phyloP scores from a whole-genome alignment of 371 early-diverging fungal genomes.

The Lichtheimia ramosa region DNA sequence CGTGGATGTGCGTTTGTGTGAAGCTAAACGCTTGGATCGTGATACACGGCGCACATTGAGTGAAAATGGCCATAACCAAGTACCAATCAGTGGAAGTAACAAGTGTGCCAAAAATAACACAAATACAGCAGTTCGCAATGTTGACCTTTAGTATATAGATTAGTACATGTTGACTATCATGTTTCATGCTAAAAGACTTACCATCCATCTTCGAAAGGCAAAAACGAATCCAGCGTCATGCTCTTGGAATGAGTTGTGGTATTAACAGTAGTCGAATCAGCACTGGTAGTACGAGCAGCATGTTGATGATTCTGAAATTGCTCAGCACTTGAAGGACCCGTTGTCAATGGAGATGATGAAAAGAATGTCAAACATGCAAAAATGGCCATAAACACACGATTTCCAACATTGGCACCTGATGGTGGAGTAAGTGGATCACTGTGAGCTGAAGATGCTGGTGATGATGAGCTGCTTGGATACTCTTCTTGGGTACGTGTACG shows the following conservation, averaged over 20 bases:
- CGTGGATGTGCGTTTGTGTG: slow-evolving; percentile 4
- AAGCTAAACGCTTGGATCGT: slow-evolving; percentile 15
- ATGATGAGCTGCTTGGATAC: slow-evolving; percentile 26
- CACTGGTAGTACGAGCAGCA: slow-evolving; percentile 31
- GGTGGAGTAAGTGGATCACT: slow-evolving; percentile 33
- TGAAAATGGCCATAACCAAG: slow-evolving; percentile 17
- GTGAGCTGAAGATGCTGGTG: slow-evolving; percentile 16
- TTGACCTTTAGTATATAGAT: slow-evolving; percentile 12
- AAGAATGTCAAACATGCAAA: slow-evolving; percentile 46
- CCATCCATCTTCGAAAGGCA: slow-evolving; percentile 29
- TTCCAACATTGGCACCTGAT: slow-evolving; percentile 14
- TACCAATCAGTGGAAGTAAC: slow-evolving; percentile 27
- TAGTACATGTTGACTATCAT: too few species aligned
- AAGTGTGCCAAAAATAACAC: slow-evolving; percentile 30
- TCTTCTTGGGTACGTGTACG: slow-evolving; percentile 19
- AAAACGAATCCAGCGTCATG: slow-evolving; percentile 11
- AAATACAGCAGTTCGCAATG: slow-evolving; percentile 29
- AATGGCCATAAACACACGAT: slow-evolving; percentile 45
- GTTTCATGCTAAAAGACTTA: slow-evolving; percentile 8
- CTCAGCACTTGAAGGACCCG: slow-evolving; percentile 28
- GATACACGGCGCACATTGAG: slow-evolving; percentile 32
- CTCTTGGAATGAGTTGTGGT: background rate
- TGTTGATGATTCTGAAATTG: slow-evolving; percentile 43
- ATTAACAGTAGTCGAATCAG: slow-evolving; percentile 4
- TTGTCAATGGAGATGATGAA: slow-evolving; percentile 45